Evolutionary conservation across 768 basidiomycete species (phyloP), one percentile per base, ranked within the genome.

Genomic region (Podaxis mareebaensis): DNA sequence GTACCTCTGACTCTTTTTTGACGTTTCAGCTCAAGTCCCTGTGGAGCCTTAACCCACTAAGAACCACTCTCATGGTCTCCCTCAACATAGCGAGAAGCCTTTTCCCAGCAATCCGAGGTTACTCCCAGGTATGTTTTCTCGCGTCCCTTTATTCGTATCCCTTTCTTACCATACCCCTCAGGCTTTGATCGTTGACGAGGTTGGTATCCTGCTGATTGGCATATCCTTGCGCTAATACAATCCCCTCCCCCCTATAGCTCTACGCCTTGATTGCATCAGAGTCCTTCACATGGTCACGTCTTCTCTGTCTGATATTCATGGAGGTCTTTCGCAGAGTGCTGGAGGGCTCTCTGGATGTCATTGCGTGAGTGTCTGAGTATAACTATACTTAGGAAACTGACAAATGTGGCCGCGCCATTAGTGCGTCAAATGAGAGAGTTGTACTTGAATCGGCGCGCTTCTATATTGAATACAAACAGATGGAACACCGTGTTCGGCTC

Each of bases 151-250:
- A 58, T 55, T 46, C 58, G 57, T 63, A 58, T 56, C 38, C 61
- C 58, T 68, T 66, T 72, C 68, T 62, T 67, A 70, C 57, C 60
- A 56, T 67, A 57, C 55, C 60, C 20, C 73, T 61, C 68, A 85
- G 81, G 91, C 91, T 59, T 76, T 91, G 73, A 90, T 93, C 67
- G 86, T 93, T 67, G 88, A 94, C 75, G 91, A 94, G 84, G 92
- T 89, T 58, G 38, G 87, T 74, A 58, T 28, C 61, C 57, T 24
- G 38, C 24, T 55, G 61, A 44, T 56, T 58, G 65, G 65, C 55
- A 67, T 57, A 65, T 67, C 28, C 38, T 64, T 36, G 53, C 42
- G 59, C 67, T 60, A 38, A 66, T 64, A 67, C 44, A 30, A 65
- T 64, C 67, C 40, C 65, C 64, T 60, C 62, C 48, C 39, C 63